Evolutionary conservation across 1,284 basidiomycete species (phyloP), one percentile per base, ranked within the genome.

Genomic region (Exobasidium cylindrosporum): DNA sequence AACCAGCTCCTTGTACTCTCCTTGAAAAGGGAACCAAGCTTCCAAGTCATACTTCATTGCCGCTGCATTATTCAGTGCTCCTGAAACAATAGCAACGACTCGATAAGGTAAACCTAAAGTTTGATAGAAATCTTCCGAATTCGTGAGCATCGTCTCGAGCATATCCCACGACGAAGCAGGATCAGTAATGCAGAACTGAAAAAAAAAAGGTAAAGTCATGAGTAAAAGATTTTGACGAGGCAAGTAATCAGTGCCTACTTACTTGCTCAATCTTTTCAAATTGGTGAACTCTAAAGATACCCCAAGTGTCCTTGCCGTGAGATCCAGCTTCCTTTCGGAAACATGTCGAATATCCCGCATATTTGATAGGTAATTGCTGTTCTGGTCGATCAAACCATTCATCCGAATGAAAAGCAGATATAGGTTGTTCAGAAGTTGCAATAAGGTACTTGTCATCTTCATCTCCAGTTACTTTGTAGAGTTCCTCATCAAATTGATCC

Each of bases 1-100:
- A 50, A 83, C 82, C 24, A 83, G 70, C 82, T 99, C 95, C 84
- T 98, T 98, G 84, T 95, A 93, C 67, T 86, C 89, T 62, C 88
- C 89, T 82, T 97, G 95, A 87, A 92, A 97, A 2, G 95, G 95
- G 86, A 99, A 98, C 92, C 92, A 99, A 54, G 95, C 96, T 82
- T 99, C 95, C 61, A 99, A 81, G 82, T 99, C 96, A 80, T 89
- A 93, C 84, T 98, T 99, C 84, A 95, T 92, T 60, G 93, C 86
- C 6, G 96, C 95, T 0, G 96, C 95, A 73, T 97, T 87, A 83
- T 98, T 98, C 73, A 99, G 83, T 24, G 92, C 95, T 17, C 95
- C 92, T 35, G 91, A 94, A 35, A 97, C 95, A 76, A 99, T 97
- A n/a, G 86, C 88, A 61, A 97, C 92, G 57, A 97, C 86, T 43